Conservation (phyloP, 2,329 filamentous ascomycete genomes). For the Apiospora rasikravindrae region DNA sequence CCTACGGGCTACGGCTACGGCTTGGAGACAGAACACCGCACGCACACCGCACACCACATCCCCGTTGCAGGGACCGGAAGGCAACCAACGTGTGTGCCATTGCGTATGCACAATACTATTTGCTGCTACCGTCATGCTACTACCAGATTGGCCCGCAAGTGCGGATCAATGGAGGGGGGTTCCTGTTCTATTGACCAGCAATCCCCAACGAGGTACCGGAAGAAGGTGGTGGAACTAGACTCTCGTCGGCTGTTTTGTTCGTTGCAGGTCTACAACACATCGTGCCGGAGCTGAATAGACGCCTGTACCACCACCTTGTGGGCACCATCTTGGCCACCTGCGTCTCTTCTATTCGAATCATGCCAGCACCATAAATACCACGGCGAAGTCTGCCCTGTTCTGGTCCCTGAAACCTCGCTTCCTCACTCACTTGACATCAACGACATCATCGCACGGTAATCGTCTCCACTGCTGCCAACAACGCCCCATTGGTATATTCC, state of each 20-base stretch:
- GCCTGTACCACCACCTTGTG: neutral
- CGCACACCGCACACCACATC: neutral
- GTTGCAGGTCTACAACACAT: neutral
- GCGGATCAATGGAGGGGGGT: slow-evolving; percentile 4
- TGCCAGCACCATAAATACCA: slow-evolving; percentile 18
- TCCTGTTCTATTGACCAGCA: neutral
- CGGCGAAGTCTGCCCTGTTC: neutral
- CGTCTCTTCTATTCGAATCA: neutral
- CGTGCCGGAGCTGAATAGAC: neutral
- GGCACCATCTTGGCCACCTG: slow-evolving; percentile 1
- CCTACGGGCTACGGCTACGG: too few relatives aligned
- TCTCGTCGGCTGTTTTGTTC: neutral
- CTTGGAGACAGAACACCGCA: neutral
- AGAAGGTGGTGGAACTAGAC: slow-evolving; percentile 4
- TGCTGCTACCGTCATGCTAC: neutral
- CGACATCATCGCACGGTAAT: slow-evolving; percentile 19
- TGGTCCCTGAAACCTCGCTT: neutral
- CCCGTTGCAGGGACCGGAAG: neutral
- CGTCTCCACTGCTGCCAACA: slow-evolving; percentile 10
- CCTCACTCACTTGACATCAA: slow-evolving; percentile 3
- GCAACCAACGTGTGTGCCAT: neutral
- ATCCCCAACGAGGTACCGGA: neutral
- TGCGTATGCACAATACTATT: neutral
- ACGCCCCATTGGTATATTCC: neutral
- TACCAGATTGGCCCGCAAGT: neutral